These are phyloP conservation scores for Stramenopiles sp. DNA, from an alignment of 352 stramenopile species.

Conservation along the genomic window DNA sequence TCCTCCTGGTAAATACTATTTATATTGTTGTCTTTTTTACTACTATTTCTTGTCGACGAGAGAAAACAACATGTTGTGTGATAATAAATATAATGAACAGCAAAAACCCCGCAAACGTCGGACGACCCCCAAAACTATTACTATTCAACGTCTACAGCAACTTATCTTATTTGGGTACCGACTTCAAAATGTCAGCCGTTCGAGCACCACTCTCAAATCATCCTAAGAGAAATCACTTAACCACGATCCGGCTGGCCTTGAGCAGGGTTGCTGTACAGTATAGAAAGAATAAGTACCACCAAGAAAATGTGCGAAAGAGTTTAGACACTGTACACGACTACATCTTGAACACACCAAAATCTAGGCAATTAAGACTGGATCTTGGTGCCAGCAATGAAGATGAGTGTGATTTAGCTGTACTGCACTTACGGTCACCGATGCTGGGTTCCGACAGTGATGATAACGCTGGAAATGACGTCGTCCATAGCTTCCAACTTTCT, in stretches of 20 bases:
- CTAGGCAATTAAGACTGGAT: not conserved
- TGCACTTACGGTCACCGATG: not conserved
- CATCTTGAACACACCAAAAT: not conserved
- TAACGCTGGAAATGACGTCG: not conserved
- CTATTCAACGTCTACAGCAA: no score
- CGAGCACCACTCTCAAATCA: no score
- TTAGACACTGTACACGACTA: not conserved
- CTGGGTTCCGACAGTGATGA: not conserved
- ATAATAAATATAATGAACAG: no score
- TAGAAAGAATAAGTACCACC: not conserved
- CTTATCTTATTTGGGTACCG: no score
- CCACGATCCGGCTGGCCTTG: not conserved
- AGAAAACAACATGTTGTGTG: no score
- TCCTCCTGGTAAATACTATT: no score
- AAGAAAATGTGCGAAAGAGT: not conserved
- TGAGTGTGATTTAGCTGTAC: not conserved
- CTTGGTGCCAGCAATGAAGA: not conserved
- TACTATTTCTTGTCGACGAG: no score
- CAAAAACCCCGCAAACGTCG: no score
- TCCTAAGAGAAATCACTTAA: not conserved
- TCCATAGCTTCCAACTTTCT: not conserved
- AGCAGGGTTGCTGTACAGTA: not conserved
- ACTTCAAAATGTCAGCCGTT: no score
- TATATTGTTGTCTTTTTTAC: no score
- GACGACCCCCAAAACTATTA: no score